These are phyloP conservation scores for Dittrichia graveolens DNA, from an alignment of 129 eudicot genomes.

Conservation along the genomic window DNA sequence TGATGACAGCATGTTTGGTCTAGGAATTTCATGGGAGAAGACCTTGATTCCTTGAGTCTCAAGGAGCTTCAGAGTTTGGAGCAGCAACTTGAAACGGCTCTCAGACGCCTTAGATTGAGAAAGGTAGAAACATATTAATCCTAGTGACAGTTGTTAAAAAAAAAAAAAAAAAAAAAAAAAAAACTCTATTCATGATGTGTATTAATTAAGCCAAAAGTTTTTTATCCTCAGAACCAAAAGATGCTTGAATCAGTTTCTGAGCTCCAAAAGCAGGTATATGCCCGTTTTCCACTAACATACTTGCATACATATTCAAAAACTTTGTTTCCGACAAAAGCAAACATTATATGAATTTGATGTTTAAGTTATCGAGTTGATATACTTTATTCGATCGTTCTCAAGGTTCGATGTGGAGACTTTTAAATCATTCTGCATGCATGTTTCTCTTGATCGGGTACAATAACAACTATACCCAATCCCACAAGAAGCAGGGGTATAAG, in stretches of 20 bases:
- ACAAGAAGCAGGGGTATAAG: no score
- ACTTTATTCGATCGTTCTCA: no score
- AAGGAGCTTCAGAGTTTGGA: slow-evolving; percentile 86
- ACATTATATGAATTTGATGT: no score
- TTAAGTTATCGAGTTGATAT: no score
- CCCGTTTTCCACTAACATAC: slow-evolving; percentile 12
- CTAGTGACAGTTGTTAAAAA: neutral
- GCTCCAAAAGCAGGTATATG: slow-evolving; percentile 77
- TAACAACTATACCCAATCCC: no score
- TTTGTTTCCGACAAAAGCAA: no score
- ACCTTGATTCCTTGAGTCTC: slow-evolving; percentile 57
- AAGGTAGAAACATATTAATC: slow-evolving; percentile 48
- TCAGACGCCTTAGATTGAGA: slow-evolving; percentile 66
- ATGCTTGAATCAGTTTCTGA: slow-evolving; percentile 80
- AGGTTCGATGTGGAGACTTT: no score
- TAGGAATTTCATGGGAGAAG: slow-evolving; percentile 89
- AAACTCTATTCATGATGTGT: neutral
- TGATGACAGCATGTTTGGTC: neutral
- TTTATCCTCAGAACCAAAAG: slow-evolving; percentile 61
- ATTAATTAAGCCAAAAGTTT: slow-evolving; percentile 15
- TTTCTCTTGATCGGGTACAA: no score
- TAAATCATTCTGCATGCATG: no score
- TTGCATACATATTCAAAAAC: neutral
- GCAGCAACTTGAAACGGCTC: slow-evolving; percentile 75
- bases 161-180: no score